Evolutionary conservation across 371 early-diverging fungal species (phyloP).

Genomic region (Edhazardia aedis): DNA sequence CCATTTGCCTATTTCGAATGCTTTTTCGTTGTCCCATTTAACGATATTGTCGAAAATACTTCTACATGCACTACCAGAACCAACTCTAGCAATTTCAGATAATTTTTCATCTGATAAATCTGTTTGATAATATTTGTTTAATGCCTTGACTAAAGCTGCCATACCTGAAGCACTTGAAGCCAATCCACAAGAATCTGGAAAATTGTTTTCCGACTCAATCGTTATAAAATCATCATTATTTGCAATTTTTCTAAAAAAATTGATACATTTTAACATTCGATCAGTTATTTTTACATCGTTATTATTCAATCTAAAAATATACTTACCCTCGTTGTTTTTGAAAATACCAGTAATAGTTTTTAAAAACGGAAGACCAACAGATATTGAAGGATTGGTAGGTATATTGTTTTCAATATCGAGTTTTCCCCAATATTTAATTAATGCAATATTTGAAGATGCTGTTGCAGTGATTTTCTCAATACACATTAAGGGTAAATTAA

Average conservation of each 20-base stretch:
- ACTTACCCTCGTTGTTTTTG: background rate
- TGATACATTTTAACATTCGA: slow-evolving; percentile 2
- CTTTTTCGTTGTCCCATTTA: slow-evolving; percentile 59
- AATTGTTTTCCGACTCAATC: slow-evolving; percentile 55
- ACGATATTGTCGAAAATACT: slow-evolving; percentile 84
- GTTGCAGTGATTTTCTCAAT: too few relatives aligned
- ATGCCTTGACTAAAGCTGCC: slow-evolving; percentile 65
- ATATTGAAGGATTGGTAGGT: slow-evolving; percentile 9
- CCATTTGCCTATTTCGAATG: slow-evolving; percentile 64
- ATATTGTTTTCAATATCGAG: slow-evolving; percentile 10
- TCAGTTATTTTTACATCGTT: background rate
- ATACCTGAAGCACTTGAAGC: slow-evolving; percentile 92
- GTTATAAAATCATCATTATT: background rate
- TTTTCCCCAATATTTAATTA: slow-evolving; percentile 26
- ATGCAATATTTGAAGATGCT: slow-evolving; percentile 25
- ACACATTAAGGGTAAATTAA: too few relatives aligned
- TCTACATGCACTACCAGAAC: slow-evolving; percentile 84
- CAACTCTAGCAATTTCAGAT: slow-evolving; percentile 70
- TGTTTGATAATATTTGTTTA: slow-evolving; percentile 53
- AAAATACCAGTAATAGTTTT: slow-evolving; percentile 5
- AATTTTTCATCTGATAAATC: slow-evolving; percentile 49
- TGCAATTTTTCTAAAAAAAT: slow-evolving; percentile 6
- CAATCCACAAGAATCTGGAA: slow-evolving; percentile 91
- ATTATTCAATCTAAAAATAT: slow-evolving; percentile 5
- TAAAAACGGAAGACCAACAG: slow-evolving; percentile 6